phyloP scores from a whole-genome alignment of 2,329 filamentous ascomycete species.

The Myriangium duriaei region DNA sequence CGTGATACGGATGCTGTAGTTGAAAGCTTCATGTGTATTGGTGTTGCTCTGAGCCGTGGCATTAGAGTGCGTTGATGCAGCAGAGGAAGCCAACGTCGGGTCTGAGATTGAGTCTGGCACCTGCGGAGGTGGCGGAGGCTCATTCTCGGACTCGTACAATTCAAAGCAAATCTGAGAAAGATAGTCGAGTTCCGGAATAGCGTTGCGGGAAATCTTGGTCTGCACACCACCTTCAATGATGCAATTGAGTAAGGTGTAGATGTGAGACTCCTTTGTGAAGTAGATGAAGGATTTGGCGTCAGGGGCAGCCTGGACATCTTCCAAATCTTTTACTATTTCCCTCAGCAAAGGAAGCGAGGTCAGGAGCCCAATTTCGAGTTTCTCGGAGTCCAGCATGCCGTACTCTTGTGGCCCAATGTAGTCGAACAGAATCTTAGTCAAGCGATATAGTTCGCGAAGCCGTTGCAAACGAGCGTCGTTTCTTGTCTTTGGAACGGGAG shows the following conservation, averaged over 20 bases:
- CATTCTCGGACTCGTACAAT: constrained; percentile 87
- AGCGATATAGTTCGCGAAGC: constrained; percentile 79
- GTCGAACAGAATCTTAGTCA: constrained; percentile 92
- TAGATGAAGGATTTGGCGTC: constrained; percentile 96
- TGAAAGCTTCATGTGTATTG: constrained; percentile 56
- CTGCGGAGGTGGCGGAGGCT: constrained; percentile 18
- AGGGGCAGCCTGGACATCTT: constrained; percentile 90
- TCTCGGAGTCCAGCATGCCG: constrained; percentile 87
- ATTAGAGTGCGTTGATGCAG: neutral
- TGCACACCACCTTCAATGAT: constrained; percentile 94
- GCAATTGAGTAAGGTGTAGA: constrained; percentile 95
- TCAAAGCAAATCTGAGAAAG: constrained; percentile 97
- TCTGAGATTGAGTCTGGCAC: neutral
- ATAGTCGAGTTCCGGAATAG: constrained; percentile 94
- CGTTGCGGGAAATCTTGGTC: constrained; percentile 89
- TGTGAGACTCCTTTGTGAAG: constrained; percentile 98
- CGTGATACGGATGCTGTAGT: constrained; percentile 92
- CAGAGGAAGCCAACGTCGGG: constrained; percentile 16
- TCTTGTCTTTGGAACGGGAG: constrained; percentile 54
- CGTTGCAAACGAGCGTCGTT: constrained; percentile 76
- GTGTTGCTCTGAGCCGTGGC: constrained; percentile 10
- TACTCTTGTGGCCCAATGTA: constrained; percentile 98
- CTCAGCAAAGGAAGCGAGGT: constrained; percentile 88
- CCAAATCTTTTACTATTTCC: constrained; percentile 92
- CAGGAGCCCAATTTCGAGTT: constrained; percentile 93